Evolutionary conservation across 495 filamentous ascomycete species (phyloP).

Genomic region (Penicillium soppii): DNA sequence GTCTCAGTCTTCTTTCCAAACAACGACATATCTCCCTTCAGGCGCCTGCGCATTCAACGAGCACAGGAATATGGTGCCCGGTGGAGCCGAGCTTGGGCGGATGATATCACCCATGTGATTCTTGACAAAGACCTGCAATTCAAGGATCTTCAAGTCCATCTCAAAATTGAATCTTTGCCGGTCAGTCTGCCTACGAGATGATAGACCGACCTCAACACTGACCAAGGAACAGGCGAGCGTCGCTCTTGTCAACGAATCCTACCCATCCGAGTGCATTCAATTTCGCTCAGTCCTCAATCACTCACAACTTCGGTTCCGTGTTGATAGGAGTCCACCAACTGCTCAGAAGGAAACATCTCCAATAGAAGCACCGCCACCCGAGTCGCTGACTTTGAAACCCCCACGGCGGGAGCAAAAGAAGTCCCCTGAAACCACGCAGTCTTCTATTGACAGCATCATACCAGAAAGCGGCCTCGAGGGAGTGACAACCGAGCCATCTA

Average conservation of each 20-base stretch:
- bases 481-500: not conserved
- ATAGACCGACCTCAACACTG: constrained; percentile 26
- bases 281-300: constrained; percentile 58
- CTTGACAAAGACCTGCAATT: constrained; percentile 71
- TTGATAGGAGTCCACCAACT: constrained; percentile 40
- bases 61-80: constrained; percentile 73
- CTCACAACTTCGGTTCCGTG: constrained; percentile 57
- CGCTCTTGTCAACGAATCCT: constrained; percentile 71
- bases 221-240: constrained; percentile 42
- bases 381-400: constrained; percentile 31
- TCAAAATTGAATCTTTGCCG: constrained; percentile 52
- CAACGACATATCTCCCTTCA: constrained; percentile 63
- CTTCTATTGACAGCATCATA: not conserved
- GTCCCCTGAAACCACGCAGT: constrained; percentile 18
- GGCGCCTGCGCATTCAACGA: constrained; percentile 70
- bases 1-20: constrained; percentile 74
- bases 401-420: constrained; percentile 16
- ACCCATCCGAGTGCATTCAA: constrained; percentile 74
- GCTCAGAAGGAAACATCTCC: constrained; percentile 3
- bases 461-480: not conserved
- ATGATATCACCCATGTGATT: constrained; percentile 69
- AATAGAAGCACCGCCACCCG: not conserved
- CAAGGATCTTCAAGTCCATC: constrained; percentile 59
- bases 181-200: constrained; percentile 32
- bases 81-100: constrained; percentile 56